Base-by-base conservation (phyloP, 331 rosid species). In the Spiraea crenata region DNA sequence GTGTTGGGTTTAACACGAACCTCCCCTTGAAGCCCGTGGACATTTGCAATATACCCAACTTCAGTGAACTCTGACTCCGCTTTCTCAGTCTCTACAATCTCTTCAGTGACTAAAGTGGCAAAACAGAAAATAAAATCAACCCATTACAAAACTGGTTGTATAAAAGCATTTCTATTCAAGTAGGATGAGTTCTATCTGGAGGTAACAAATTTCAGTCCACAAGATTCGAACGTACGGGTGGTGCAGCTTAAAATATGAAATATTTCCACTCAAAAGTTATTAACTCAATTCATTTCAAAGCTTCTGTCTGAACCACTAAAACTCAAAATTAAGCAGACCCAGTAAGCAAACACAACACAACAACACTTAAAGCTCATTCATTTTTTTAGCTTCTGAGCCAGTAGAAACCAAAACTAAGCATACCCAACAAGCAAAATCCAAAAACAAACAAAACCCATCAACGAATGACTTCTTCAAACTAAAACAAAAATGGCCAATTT, bases 11-110 rank as follows among this genome's bases (percentile, higher is more conserved):
- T 91, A 54, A 89, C 91, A 57, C 97, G 91, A 72, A 87, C 44
- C 79, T 91, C 88, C 65, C 99, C 99, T 47, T 85, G 79, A 74
- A 86, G 79, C 64, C 97, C 97, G 20, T 93, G 99, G 77, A 85
- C 88, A 63, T 86, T 85, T 6, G 87, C 57, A 68, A 93, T 54
- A 41, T 93, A 86, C 41, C 97, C 99, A 74, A 93, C 83, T 48
- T 88, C 88, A 69, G 91, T 75, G 40, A 85, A 89, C 38, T 79
- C 81, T 5, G 57, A 72, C 72, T 71, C 83, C 17, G 65, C 38
- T 51, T 69, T 40, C 60, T 74, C 74, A 62, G 76, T 82, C 51
- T 77, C 84, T 64, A 76, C 77, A 31, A 69, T 71, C 74, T 79
- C 88, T 42, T 81, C 72, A 39, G 84, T 63, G 50, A 82, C 88